Base-by-base conservation (phyloP, 1,284 basidiomycete genomes). In the Tilletiaria anomala region DNA sequence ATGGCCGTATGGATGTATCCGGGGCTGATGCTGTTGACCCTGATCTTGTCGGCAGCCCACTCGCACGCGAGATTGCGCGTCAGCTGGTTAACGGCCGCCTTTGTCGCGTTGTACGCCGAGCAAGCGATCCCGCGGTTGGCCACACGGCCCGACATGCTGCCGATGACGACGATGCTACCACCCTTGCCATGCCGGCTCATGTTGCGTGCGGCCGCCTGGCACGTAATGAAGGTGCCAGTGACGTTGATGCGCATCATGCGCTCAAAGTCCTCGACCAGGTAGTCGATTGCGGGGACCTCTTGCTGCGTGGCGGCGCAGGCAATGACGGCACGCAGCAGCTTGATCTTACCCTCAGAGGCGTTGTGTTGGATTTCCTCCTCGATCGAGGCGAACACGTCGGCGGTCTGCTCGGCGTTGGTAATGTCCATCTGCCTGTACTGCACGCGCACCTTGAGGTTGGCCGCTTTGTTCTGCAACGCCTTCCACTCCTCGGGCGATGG, bases 401-500 rank as follows among this genome's bases (percentile, higher is more conserved):
- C 14, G 15, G 21, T 20, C 5, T 31, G 5, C 34, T 11, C 26
- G 17, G 20, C 31, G 21, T 40, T n/a, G 15, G 17, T 19, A 5
- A 40, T 31, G 34, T 40, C 39, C 6, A 40, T 15, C 16, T 16
- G 32, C 12, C 22, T 11, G 26, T 40, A 40, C 11, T 11, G 3
- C 10, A 35, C 26, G 18, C 14, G 3, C 3, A 16, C 39, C 33
- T 15, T 21, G 16, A 35, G 19, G 5, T 24, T 4, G 15, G 36
- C 24, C n/a, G 26, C 39, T 19, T 40, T 40, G 29, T 15, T 16
- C 15, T 35, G 10, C 6, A 40, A 15, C 6, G 39, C 26, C 14
- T 33, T 32, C 39, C 39, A 40, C 34, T 40, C 46, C 2, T 33
- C n/a, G 18, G 36, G n/a, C 19, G 39, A 40, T n/a, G 39, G 39